Conservation (phyloP, 2,329 filamentous ascomycete genomes). For the Venturia nashicola region DNA sequence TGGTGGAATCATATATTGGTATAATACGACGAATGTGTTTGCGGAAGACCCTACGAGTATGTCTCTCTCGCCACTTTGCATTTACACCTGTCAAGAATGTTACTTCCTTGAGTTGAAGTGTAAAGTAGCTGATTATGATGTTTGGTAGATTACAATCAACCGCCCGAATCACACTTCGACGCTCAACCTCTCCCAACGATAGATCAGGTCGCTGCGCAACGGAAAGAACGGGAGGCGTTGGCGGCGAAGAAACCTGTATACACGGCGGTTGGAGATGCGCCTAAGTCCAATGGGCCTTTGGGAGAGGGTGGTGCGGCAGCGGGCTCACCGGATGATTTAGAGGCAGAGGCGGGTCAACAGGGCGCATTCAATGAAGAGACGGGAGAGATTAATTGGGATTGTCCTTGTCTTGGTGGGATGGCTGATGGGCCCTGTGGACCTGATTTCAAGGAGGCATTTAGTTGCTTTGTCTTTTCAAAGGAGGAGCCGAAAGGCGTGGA, state of each 20-base stretch:
- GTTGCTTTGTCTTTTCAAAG: slow-evolving; percentile 92
- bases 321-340: slow-evolving; percentile 43
- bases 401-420: slow-evolving; percentile 94
- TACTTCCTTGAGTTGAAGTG: background rate
- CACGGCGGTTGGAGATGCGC: slow-evolving; percentile 12
- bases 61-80: background rate
- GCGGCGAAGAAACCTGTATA: slow-evolving; percentile 11
- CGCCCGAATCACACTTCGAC: slow-evolving; percentile 29
- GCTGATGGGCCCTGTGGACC: slow-evolving; percentile 90
- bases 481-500: slow-evolving; percentile 97
- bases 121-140: background rate
- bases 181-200: slow-evolving; percentile 27
- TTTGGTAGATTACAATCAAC: slow-evolving; percentile 12
- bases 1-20: slow-evolving; percentile 73
- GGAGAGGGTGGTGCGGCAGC: slow-evolving; percentile 8
- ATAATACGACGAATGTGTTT: slow-evolving; percentile 81
- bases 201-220: slow-evolving; percentile 22
- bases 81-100: background rate
- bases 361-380: slow-evolving; percentile 97
- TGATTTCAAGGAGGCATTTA: slow-evolving; percentile 90
- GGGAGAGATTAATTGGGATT: slow-evolving; percentile 99
- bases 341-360: slow-evolving; percentile 74
- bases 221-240: slow-evolving; percentile 19
- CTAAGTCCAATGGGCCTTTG: slow-evolving; percentile 1
- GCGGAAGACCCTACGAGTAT: slow-evolving; percentile 49